phyloP scores from a whole-genome alignment of 768 basidiomycete species.

The Mycena polygramma region DNA sequence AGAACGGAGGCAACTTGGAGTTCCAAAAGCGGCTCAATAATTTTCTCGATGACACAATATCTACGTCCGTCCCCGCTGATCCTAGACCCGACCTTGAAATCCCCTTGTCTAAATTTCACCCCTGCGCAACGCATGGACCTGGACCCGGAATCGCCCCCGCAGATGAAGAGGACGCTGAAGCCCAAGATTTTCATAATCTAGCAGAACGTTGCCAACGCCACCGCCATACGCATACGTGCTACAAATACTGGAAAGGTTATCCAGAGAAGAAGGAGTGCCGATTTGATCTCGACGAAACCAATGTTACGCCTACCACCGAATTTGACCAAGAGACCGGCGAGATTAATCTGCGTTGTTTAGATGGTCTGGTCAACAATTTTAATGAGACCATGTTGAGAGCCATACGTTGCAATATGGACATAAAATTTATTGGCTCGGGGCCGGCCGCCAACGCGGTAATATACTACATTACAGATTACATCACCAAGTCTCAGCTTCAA shows the following conservation, averaged over 20 bases:
- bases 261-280: background rate
- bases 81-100: background rate
- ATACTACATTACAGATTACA: slow-evolving; percentile 16
- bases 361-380: slow-evolving; percentile 13
- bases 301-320: background rate
- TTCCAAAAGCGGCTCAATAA: background rate
- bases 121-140: background rate
- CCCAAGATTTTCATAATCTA: background rate
- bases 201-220: background rate
- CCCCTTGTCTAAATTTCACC: background rate
- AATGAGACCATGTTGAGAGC: no score
- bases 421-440: slow-evolving; percentile 10
- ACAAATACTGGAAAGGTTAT: slow-evolving; percentile 21
- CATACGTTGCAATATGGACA: slow-evolving; percentile 23
- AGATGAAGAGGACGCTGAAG: background rate
- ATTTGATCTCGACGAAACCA: slow-evolving; percentile 1
- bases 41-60: slow-evolving; percentile 5
- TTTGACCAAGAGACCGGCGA: slow-evolving; percentile 1
- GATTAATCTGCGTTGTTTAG: slow-evolving; percentile 3
- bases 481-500: slow-evolving; percentile 7
- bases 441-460: slow-evolving; percentile 4
- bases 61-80: background rate
- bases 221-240: background rate
- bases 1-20: background rate
- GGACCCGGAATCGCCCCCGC: background rate